Base-by-base conservation (phyloP, 2,329 filamentous ascomycete genomes). In the Beauveria varroae region DNA sequence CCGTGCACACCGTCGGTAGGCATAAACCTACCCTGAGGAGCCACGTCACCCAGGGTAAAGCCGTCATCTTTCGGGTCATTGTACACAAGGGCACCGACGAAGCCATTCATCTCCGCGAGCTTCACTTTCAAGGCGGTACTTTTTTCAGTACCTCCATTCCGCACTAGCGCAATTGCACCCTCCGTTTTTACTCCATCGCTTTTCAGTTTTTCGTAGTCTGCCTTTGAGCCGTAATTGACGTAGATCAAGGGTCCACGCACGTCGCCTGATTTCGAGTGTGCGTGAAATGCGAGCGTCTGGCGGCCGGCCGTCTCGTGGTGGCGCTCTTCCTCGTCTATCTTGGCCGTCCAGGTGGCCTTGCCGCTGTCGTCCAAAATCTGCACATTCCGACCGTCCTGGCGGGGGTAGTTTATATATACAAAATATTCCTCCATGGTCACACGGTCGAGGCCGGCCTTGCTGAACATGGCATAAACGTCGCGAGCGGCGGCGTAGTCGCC, bases 351-450 rank as follows among this genome's bases (percentile, higher is more conserved):
- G 18, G 75, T 76, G 41, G 86, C 78, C 64, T 86, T 75, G 2
- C 81, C 86, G 57, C 87, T 84, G 0, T 81, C 82, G 41, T 88
- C 86, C 64, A 96, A 78, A 56, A 99, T 90, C 64, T 93, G 86
- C 44, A 99, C 87, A 62, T 86, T 84, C 55, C 95, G 83, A 14
- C 93, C 95, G 63, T 85, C 87, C 30, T 82, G 76, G 65, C 81
- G 88, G 0, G 95, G 92, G 72, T 96, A 99, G 74, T 98, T 98
- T 69, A 98, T 78, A 71, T 97, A 98, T 18, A 96, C 93, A 68
- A 88, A 82, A 73, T 90, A 96, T 70, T 91, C 85, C 68, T 96
- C 89, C 68, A 91, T 81, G 55, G 79, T 77, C 28, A 96, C 86
- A 62, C 88, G 80, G 67, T 96, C 92, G 69, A 99, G 80, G 4